Conservation (phyloP, 1,139 yeast genomes). For the Yamadazyma kanchanaburiensis region DNA sequence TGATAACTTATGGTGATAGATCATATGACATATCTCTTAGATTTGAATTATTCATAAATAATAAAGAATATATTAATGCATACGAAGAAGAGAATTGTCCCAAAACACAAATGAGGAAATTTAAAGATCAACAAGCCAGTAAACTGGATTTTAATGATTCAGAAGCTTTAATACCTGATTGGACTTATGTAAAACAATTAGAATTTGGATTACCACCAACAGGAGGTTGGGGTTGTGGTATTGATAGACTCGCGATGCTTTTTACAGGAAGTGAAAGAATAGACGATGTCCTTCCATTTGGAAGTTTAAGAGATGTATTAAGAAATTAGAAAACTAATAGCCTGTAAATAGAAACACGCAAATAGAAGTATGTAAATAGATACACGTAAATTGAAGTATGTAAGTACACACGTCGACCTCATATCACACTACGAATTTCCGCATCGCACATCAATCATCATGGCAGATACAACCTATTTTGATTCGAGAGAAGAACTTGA, state of each 20-base stretch:
- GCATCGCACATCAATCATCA: too few species aligned
- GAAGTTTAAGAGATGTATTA: constrained; percentile 67
- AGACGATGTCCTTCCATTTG: constrained; percentile 80
- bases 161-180: constrained; percentile 72
- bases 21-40: constrained; percentile 55
- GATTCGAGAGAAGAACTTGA: constrained; percentile 84
- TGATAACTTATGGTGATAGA: constrained; percentile 19
- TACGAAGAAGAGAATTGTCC: constrained; percentile 97
- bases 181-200: constrained; percentile 67
- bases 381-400: too few species aligned
- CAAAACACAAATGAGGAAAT: constrained; percentile 57
- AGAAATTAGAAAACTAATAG: constrained; percentile 4
- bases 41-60: constrained; percentile 79
- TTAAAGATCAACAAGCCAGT: constrained; percentile 50
- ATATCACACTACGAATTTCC: too few species aligned
- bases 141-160: constrained; percentile 50
- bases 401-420: too few species aligned
- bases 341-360: constrained; percentile 1
- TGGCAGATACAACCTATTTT: constrained; percentile 34
- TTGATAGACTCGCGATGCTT: constrained; percentile 85
- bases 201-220: constrained; percentile 97
- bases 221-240: constrained; percentile 97
- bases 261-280: constrained; percentile 64
- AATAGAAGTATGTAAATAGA: background rate
- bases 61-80: constrained; percentile 85